These are phyloP conservation scores for Prunus davidiana DNA, from an alignment of 306 rosid genomes.

Conservation along the genomic window DNA sequence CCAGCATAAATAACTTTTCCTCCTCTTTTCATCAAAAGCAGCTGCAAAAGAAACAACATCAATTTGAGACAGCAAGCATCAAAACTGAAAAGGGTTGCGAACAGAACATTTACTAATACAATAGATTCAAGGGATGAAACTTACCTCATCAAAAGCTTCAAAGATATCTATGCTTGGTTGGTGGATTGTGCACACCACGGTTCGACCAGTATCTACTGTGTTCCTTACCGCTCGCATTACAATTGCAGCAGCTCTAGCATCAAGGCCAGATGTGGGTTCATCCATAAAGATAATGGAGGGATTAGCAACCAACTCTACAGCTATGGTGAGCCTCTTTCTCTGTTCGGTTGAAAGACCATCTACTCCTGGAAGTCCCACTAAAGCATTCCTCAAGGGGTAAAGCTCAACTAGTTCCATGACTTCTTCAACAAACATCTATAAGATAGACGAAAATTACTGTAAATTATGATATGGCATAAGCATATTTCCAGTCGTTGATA, in stretches of 20 bases:
- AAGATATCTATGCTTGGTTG: slow-evolving; percentile 49
- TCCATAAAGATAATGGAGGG: slow-evolving; percentile 49
- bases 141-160: slow-evolving; percentile 49
- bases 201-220: slow-evolving; percentile 47
- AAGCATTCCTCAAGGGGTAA: slow-evolving; percentile 28
- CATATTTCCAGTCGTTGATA: not conserved
- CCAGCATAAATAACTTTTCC: slow-evolving; percentile 40
- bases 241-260: slow-evolving; percentile 48
- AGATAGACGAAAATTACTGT: not conserved
- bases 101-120: not conserved
- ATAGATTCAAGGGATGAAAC: not conserved
- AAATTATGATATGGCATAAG: not conserved
- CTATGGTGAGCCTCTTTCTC: slow-evolving; percentile 44
- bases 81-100: not conserved
- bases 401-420: slow-evolving; percentile 48
- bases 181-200: slow-evolving; percentile 49
- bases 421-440: slow-evolving; percentile 47
- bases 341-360: slow-evolving; percentile 49
- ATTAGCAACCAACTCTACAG: slow-evolving; percentile 49
- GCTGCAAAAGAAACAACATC: slow-evolving; percentile 17
- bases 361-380: slow-evolving; percentile 47
- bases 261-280: slow-evolving; percentile 47
- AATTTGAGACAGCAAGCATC: not conserved
- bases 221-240: slow-evolving; percentile 45
- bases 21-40: slow-evolving; percentile 43